phyloP scores from a whole-genome alignment of 805 yeast species.

The Lipomyces yamadae region DNA sequence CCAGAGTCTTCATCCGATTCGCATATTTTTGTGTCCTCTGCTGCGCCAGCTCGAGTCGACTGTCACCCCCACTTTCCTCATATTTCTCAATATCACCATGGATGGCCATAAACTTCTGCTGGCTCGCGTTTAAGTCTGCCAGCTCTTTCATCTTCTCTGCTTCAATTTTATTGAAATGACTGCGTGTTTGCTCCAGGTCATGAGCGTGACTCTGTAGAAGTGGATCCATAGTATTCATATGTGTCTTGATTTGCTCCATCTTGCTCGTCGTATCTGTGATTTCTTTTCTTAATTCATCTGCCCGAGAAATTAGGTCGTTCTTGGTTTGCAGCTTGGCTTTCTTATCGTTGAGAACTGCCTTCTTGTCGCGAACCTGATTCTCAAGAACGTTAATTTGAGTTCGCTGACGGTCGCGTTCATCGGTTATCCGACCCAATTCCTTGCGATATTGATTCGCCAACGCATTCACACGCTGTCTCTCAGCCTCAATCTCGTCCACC shows the following conservation, averaged over 20 bases:
- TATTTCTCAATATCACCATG: constrained; percentile 43
- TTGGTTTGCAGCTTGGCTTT: constrained; percentile 59
- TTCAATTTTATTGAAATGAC: constrained; percentile 34
- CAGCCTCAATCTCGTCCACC: constrained; percentile 34
- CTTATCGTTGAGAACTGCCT: constrained; percentile 56
- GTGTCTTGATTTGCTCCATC: constrained; percentile 47
- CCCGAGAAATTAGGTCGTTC: constrained; percentile 40
- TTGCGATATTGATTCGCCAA: constrained; percentile 52
- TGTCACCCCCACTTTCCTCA: constrained; percentile 31
- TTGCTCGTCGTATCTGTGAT: constrained; percentile 40
- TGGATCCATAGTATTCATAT: constrained; percentile 19
- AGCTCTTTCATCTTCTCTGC: constrained; percentile 11
- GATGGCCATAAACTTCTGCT: constrained; percentile 45
- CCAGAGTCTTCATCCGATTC: constrained; percentile 37
- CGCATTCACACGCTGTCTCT: constrained; percentile 46
- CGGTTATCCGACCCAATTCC: constrained; percentile 45
- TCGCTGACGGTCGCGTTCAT: constrained; percentile 53
- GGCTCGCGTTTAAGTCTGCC: constrained; percentile 16
- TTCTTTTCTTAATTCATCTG: constrained; percentile 43
- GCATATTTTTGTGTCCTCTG: constrained; percentile 36
- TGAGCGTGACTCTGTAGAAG: constrained; percentile 14
- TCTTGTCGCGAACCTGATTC: constrained; percentile 57
- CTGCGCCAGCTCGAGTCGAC: background rate
- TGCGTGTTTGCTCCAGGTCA: constrained; percentile 15
- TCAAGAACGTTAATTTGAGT: constrained; percentile 55